phyloP scores from a whole-genome alignment of 2,329 filamentous ascomycete species.

The Coniella vitis region DNA sequence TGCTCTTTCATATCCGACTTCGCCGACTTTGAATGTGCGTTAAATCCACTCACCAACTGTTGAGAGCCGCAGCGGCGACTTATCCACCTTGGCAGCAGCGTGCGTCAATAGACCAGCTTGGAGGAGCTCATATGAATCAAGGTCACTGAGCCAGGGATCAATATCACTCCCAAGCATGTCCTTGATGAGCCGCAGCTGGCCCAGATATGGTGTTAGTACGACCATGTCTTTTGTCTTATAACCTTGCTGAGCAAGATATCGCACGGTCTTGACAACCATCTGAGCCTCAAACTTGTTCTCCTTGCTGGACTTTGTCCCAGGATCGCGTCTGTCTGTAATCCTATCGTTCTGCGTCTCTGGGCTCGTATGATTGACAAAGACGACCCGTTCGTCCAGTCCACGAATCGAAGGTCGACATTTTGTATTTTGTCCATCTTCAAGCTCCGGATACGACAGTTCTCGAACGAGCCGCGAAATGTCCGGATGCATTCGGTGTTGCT shows the following conservation, averaged over 20 bases:
- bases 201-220: constrained; percentile 65
- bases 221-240: constrained; percentile 61
- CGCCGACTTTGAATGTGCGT: neutral
- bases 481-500: constrained; percentile 63
- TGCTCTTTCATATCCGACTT: neutral
- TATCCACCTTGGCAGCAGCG: constrained; percentile 43
- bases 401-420: constrained; percentile 36
- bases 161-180: constrained; percentile 47
- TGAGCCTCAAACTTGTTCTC: constrained; percentile 58
- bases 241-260: constrained; percentile 64
- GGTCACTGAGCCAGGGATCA: constrained; percentile 61
- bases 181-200: constrained; percentile 54
- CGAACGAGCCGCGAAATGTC: constrained; percentile 57
- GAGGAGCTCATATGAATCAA: constrained; percentile 58
- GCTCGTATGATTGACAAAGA: constrained; percentile 59
- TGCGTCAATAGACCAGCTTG: constrained; percentile 54
- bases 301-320: constrained; percentile 44
- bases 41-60: constrained; percentile 53
- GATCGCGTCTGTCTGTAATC: constrained; percentile 44
- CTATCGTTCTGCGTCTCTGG: constrained; percentile 40
- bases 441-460: constrained; percentile 53
- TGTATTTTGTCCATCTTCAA: constrained; percentile 50
- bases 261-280: constrained; percentile 59
- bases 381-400: constrained; percentile 53
- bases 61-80: constrained; percentile 51